Base-by-base conservation (phyloP, 805 yeast species). In the Suhomyces prunicola region DNA sequence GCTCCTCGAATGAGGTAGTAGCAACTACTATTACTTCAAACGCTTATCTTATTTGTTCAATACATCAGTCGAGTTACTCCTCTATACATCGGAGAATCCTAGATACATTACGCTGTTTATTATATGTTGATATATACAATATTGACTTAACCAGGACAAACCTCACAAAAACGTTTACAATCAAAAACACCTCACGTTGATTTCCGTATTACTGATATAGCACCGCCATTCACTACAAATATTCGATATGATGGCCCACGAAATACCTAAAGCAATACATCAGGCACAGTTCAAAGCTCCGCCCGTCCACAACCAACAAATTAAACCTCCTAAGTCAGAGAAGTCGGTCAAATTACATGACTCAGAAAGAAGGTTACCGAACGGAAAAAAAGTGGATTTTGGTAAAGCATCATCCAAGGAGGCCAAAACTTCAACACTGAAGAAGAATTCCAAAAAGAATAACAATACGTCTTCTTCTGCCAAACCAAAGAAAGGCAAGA, bases 161-260 rank as follows among this genome's bases (percentile, higher is more conserved):
- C 42, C 24, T 39, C n/a, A 39, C 42, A 17, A 12, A 39, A 39
- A 17, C 42, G 24, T 39, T 39, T 39, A 17, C 42, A 17, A 17
- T 19, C 23, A 36, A 35, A 15, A n/a, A 17, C 4, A 39, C 24
- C n/a, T 24, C 48, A 46, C 26, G 48, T 46, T 46, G 48, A 42
- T 42, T 42, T 24, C 46, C 42, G 22, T 19, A 39, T 19, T 17
- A 42, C 9, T n/a, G 22, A 36, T 36, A 33, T 36, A 33, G 42
- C 41, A 47, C n/a, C 15, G 42, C 42, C 31, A 36, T 23, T 22
- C 13, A 33, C 26, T 22, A 13, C 23, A 13, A 46, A 13, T 42
- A 24, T 15, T 23, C 36, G 54, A 48, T 22, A 66, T 68, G 71
- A 68, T 67, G 70, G 69, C 70, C 12, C 76, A 69, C 56, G 74